Conservation (phyloP, 495 filamentous ascomycete genomes). For the Physcia stellaris region DNA sequence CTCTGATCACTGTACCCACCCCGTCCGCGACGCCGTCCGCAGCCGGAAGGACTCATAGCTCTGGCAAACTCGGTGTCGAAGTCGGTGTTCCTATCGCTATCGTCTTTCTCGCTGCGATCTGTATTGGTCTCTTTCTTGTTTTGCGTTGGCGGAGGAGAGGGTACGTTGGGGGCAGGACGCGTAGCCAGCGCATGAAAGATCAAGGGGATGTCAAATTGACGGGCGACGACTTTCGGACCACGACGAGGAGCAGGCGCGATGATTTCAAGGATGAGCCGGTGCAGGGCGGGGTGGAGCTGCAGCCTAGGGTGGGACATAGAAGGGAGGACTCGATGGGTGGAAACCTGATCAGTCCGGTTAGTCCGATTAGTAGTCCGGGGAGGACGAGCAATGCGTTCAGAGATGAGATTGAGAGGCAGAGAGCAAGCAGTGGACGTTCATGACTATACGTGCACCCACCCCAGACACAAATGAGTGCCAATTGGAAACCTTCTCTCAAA, state of each 20-base stretch:
- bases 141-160: conserved; percentile 21
- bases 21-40: neutral
- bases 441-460: no score
- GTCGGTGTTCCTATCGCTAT: conserved; percentile 13
- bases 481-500: no score
- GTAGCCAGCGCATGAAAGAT: neutral
- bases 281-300: conserved; percentile 8
- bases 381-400: conserved; percentile 7
- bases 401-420: no score
- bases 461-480: no score
- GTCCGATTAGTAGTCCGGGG: conserved; percentile 5
- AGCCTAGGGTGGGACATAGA: conserved; percentile 1
- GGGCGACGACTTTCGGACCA: conserved; percentile 3
- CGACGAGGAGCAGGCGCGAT: conserved; percentile 4
- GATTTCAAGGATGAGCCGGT: conserved; percentile 14
- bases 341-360: conserved; percentile 9
- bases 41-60: no score
- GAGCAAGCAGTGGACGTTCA: no score
- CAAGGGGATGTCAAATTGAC: neutral
- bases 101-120: conserved; percentile 5
- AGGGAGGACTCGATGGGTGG: conserved; percentile 1
- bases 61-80: conserved; percentile 11
- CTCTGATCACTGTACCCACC: neutral
- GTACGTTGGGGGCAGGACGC: conserved; percentile 6
- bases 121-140: conserved; percentile 1